These are phyloP conservation scores for Eucalyptus curtisii DNA, from an alignment of 345 rosid genomes.

Conservation along the genomic window DNA sequence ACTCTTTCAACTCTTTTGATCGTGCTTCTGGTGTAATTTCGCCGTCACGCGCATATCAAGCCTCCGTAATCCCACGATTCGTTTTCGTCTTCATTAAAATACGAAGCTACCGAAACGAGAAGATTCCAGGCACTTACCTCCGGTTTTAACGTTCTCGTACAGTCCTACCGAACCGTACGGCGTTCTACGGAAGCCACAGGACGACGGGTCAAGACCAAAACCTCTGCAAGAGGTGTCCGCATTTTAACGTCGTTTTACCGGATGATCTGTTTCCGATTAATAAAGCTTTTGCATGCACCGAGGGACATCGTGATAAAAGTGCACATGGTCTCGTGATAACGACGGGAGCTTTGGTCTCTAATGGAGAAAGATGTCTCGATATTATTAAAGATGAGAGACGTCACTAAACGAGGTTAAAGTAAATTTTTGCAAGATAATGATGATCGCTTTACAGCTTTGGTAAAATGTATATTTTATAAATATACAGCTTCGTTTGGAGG, in stretches of 20 bases:
- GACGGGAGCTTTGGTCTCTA: not conserved
- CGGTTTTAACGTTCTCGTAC: not conserved
- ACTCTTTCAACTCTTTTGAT: not conserved
- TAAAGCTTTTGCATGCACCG: not conserved
- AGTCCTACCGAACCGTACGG: not conserved
- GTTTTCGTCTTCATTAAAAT: not conserved
- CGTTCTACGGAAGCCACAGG: not conserved
- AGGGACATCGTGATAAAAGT: not conserved
- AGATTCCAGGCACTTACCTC: not conserved
- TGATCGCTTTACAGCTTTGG: not conserved
- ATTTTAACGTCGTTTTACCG: not conserved
- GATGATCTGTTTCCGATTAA: not conserved
- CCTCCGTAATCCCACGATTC: not conserved
- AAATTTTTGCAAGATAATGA: not conserved
- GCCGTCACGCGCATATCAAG: not conserved
- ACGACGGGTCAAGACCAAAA: not conserved
- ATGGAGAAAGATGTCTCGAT: not conserved
- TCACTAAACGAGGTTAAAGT: not conserved
- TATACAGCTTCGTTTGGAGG: not conserved
- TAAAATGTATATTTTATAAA: not conserved
- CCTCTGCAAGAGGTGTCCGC: not conserved
- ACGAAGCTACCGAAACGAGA: not conserved
- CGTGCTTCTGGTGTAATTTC: not conserved
- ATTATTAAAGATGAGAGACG: not conserved
- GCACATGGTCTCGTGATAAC: not conserved